phyloP scores from a whole-genome alignment of 2,329 filamentous ascomycete species.

The Alternaria brassicicola region DNA sequence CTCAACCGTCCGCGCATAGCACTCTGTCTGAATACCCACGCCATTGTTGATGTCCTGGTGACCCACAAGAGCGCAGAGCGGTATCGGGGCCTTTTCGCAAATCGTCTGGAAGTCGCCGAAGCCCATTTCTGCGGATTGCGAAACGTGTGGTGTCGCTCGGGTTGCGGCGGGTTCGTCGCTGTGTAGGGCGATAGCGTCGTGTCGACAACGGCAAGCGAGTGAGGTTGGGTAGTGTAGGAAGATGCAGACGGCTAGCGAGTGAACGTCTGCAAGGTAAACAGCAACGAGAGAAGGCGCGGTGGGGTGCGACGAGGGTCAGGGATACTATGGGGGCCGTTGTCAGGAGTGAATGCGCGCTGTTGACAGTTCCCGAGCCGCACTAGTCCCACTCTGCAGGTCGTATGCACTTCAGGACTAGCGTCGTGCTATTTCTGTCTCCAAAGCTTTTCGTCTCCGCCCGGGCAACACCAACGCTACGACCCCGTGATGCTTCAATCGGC shows the following conservation, averaged over 20 bases:
- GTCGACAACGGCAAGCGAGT: not conserved
- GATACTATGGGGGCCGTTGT: conserved; percentile 35
- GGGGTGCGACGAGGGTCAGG: conserved; percentile 30
- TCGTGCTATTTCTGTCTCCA: not conserved
- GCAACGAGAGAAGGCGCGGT: conserved; percentile 28
- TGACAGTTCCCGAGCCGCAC: conserved; percentile 19
- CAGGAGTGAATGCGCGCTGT: conserved; percentile 34
- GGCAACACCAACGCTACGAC: not conserved
- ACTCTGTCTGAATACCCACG: conserved; percentile 83
- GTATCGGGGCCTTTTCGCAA: conserved; percentile 83
- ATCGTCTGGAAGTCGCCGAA: conserved; percentile 91
- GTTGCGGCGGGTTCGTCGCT: conserved; percentile 10
- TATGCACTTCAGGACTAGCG: conserved; percentile 5
- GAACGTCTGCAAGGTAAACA: conserved; percentile 25
- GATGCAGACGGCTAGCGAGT: conserved; percentile 28
- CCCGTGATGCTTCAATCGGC: not conserved
- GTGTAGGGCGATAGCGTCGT: conserved; percentile 14
- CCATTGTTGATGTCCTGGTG: conserved; percentile 70
- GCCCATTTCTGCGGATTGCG: conserved; percentile 61
- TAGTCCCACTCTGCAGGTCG: conserved; percentile 7
- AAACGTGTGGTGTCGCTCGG: conserved; percentile 7
- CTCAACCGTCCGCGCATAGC: conserved; percentile 94
- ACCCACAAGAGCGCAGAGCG: conserved; percentile 85
- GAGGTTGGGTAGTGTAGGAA: conserved; percentile 12
- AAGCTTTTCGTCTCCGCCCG: not conserved